phyloP scores from a whole-genome alignment of 257 asterid species.

The Solanum corneliomulleri region DNA sequence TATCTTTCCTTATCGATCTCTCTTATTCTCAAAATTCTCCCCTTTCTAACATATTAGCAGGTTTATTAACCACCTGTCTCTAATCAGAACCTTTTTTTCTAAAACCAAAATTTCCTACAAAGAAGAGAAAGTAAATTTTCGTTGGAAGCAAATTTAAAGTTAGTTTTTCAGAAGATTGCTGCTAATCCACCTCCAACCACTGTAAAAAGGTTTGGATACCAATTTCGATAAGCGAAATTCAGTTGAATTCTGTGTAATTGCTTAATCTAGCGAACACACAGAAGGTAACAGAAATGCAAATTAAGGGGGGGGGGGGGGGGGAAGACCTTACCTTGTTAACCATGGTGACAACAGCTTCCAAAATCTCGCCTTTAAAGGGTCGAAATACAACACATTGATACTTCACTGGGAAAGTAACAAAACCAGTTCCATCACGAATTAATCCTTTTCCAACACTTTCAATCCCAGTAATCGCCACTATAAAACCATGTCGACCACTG shows the following conservation, averaged over 20 bases:
- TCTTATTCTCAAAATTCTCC: not conserved
- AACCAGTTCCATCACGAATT: slow-evolving; percentile 95
- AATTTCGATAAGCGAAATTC: not conserved
- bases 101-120: not conserved
- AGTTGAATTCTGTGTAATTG: not conserved
- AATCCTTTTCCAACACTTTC: slow-evolving; percentile 86
- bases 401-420: slow-evolving; percentile 79
- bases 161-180: not conserved
- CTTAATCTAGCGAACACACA: not conserved
- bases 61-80: not conserved
- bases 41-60: not conserved
- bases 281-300: not conserved
- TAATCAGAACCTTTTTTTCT: not conserved
- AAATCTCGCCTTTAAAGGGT: slow-evolving; percentile 89
- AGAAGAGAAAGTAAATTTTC: not conserved
- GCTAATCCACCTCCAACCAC: not conserved
- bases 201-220: not conserved
- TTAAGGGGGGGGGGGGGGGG: too few relatives aligned
- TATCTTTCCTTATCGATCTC: not conserved
- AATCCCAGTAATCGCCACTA: slow-evolving; percentile 89
- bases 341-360: slow-evolving; percentile 95
- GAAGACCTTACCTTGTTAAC: slow-evolving; percentile 59
- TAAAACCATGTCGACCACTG: slow-evolving; percentile 91
- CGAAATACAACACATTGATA: slow-evolving; percentile 92
- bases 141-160: not conserved